Evolutionary conservation across 1,284 basidiomycete genomes (phyloP).

Genomic region (Cystobasidium slooffiae): DNA sequence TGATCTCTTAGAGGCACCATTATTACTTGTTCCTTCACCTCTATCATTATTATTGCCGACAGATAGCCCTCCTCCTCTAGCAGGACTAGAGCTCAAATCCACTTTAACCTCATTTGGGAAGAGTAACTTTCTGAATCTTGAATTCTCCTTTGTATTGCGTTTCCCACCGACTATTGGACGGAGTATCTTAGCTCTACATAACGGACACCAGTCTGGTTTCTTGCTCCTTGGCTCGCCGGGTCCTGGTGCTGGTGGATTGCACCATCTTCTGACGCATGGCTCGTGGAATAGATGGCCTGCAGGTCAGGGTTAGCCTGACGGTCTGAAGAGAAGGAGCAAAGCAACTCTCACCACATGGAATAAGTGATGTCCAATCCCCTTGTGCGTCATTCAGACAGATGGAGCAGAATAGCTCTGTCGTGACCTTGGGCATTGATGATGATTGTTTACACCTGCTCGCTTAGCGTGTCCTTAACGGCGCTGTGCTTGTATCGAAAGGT

Average conservation of each 20-base stretch:
- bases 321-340: neutral
- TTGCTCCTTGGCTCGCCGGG: neutral
- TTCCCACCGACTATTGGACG: neutral
- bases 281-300: conserved; percentile 38
- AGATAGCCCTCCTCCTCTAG: neutral
- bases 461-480: too few species aligned
- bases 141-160: conserved; percentile 17
- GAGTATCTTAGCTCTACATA: conserved; percentile 21
- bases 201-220: conserved; percentile 33
- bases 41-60: neutral
- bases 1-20: neutral
- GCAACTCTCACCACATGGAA: conserved; percentile 30
- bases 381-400: conserved; percentile 27
- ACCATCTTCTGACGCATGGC: conserved; percentile 31
- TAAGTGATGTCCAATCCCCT: conserved; percentile 24
- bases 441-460: neutral
- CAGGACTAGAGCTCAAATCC: conserved; percentile 13
- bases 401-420: conserved; percentile 23
- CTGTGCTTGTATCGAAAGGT: too few species aligned
- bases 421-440: conserved; percentile 27
- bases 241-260: conserved; percentile 3
- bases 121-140: conserved; percentile 29
- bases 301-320: neutral
- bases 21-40: conserved; percentile 6
- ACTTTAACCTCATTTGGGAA: conserved; percentile 18